These are phyloP conservation scores for Cyberlindnera samutprakarnensis DNA, from an alignment of 805 yeast species.

Conservation along the genomic window DNA sequence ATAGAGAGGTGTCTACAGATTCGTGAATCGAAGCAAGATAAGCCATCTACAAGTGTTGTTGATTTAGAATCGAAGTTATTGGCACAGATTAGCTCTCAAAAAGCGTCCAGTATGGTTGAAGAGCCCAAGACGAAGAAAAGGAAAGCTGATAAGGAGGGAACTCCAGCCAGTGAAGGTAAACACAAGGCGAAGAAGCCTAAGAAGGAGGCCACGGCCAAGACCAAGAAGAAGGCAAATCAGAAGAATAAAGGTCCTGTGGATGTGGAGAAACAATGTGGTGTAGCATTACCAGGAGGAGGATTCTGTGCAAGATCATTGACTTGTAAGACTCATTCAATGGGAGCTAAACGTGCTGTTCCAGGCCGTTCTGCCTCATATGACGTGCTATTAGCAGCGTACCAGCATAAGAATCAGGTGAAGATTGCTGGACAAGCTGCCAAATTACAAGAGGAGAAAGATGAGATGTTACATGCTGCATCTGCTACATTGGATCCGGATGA, in stretches of 20 bases:
- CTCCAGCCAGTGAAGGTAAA: conserved; percentile 9
- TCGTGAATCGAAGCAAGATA: conserved; percentile 22
- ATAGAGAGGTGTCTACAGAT: conserved; percentile 29
- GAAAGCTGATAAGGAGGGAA: conserved; percentile 14
- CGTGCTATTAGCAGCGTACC: conserved; percentile 78
- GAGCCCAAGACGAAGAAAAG: conserved; percentile 10
- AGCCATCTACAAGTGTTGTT: not conserved
- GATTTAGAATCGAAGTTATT: conserved; percentile 1
- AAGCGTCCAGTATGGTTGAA: not conserved
- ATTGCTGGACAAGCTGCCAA: conserved; percentile 76
- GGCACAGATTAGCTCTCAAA: not conserved
- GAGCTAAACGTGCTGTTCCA: conserved; percentile 90
- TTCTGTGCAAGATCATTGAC: conserved; percentile 93
- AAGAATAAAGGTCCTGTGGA: conserved; percentile 80
- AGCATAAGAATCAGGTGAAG: conserved; percentile 87
- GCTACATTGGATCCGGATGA: conserved; percentile 62
- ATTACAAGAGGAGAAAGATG: conserved; percentile 70
- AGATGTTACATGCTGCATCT: conserved; percentile 39
- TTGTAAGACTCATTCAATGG: conserved; percentile 98
- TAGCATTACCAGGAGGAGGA: conserved; percentile 87
- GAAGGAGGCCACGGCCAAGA: conserved; percentile 20
- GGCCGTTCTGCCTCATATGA: conserved; percentile 95
- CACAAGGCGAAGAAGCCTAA: conserved; percentile 14
- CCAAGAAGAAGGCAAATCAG: conserved; percentile 36
- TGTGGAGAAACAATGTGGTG: conserved; percentile 95